phyloP scores from a whole-genome alignment of 257 asterid species.

The Solanum corneliomulleri region DNA sequence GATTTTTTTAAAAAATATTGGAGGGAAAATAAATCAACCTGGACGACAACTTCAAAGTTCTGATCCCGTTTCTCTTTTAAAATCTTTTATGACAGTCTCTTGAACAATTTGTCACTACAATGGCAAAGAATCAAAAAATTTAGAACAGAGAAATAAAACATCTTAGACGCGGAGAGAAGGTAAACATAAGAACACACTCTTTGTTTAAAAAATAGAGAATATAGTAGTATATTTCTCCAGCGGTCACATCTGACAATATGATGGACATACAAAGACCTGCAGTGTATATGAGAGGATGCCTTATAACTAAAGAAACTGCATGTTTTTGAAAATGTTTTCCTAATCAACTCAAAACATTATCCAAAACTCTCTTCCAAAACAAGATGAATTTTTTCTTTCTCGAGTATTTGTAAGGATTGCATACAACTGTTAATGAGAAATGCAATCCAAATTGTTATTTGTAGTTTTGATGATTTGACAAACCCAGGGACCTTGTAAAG shows the following conservation, averaged over 20 bases:
- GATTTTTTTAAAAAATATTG: not conserved
- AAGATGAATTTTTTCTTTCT: constrained; percentile 74
- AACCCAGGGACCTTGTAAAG: not conserved
- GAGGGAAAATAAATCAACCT: constrained; percentile 49
- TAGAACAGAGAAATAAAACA: not conserved
- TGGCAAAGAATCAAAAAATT: not conserved
- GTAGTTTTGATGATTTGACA: no score
- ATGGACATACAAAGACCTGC: not conserved
- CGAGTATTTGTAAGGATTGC: constrained; percentile 43
- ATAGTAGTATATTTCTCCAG: not conserved
- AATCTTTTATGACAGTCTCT: no score
- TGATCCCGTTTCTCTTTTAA: constrained; percentile 86
- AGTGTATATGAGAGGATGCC: not conserved
- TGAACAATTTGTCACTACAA: constrained; percentile 79
- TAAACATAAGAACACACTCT: not conserved
- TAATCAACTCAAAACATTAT: no score
- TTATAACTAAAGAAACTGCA: not conserved
- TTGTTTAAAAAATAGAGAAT: not conserved
- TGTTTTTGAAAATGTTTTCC: not conserved
- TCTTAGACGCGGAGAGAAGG: not conserved
- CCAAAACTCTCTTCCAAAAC: no score
- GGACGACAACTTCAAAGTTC: constrained; percentile 93
- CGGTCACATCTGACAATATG: not conserved
- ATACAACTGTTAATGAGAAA: not conserved
- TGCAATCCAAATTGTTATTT: not conserved